Conservation (phyloP, 1,284 basidiomycete genomes). For the Ceratobasidium sp. region DNA sequence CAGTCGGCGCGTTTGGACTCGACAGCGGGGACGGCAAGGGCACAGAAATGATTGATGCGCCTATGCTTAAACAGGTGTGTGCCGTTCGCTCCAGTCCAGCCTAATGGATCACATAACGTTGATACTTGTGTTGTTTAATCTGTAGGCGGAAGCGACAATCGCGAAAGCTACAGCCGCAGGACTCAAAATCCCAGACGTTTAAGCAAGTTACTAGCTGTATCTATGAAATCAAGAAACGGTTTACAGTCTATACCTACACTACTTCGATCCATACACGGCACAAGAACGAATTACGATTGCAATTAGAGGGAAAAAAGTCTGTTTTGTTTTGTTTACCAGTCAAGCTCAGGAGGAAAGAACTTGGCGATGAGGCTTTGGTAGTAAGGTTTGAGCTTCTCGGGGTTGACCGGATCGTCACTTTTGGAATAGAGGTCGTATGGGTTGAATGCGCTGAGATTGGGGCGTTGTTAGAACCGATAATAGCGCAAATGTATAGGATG, state of each 20-base stretch:
- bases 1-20: constrained; percentile 75
- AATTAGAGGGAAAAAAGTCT: neutral
- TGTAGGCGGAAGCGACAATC: constrained; percentile 75
- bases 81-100: neutral
- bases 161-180: constrained; percentile 74
- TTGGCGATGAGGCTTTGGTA: constrained; percentile 86
- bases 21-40: constrained; percentile 66
- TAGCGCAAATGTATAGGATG: neutral
- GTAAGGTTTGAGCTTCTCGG: constrained; percentile 80
- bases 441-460: constrained; percentile 71
- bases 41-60: constrained; percentile 92
- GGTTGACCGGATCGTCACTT: constrained; percentile 77
- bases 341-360: constrained; percentile 83
- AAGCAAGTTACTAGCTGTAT: neutral
- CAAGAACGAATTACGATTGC: constrained; percentile 1
- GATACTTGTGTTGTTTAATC: no score
- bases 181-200: constrained; percentile 68
- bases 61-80: constrained; percentile 86
- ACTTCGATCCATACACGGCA: neutral
- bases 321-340: constrained; percentile 69
- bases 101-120: no score
- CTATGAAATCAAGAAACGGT: neutral
- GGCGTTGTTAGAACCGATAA: neutral
- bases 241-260: constrained; percentile 12
- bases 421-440: constrained; percentile 95